Evolutionary conservation across 768 basidiomycete species (phyloP).

Genomic region (Mycena rebaudengoi): DNA sequence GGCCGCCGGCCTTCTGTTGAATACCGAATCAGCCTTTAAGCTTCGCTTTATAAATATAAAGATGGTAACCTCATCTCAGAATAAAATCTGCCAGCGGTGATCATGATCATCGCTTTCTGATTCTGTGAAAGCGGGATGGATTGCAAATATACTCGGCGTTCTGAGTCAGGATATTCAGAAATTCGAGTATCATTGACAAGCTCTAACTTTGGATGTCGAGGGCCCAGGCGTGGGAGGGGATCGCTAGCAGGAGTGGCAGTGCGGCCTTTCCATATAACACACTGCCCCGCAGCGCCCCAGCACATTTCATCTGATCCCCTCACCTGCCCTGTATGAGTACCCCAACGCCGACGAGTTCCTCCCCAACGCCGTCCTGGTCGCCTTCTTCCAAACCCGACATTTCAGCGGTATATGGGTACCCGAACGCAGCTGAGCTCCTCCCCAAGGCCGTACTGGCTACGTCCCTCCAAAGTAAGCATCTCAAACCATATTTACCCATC

Average conservation of each 20-base stretch:
- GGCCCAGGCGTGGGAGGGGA: background rate
- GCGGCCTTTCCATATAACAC: conserved; percentile 8
- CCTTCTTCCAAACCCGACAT: too few species aligned
- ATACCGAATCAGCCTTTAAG: too few species aligned
- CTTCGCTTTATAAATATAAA: conserved; percentile 6
- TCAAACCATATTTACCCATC: background rate
- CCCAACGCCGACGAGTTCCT: conserved; percentile 1
- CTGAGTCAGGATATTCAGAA: too few species aligned
- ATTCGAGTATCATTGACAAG: too few species aligned
- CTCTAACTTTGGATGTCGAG: too few species aligned
- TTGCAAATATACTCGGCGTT: conserved; percentile 3
- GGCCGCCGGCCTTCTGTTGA: too few species aligned
- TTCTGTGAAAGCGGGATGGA: background rate
- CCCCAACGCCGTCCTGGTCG: conserved; percentile 1
- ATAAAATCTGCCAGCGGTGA: conserved; percentile 2
- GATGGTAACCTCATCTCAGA: background rate
- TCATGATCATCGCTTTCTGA: background rate
- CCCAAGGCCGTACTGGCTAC: too few species aligned
- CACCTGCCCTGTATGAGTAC: background rate
- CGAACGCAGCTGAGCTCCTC: too few species aligned
- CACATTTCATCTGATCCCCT: conserved; percentile 6
- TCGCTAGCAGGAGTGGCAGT: background rate
- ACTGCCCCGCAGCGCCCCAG: background rate
- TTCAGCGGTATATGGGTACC: too few species aligned
- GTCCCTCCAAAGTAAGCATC: conserved; percentile 11